phyloP scores from a whole-genome alignment of 2,329 filamentous ascomycete genomes.

The Neurospora crassa region DNA sequence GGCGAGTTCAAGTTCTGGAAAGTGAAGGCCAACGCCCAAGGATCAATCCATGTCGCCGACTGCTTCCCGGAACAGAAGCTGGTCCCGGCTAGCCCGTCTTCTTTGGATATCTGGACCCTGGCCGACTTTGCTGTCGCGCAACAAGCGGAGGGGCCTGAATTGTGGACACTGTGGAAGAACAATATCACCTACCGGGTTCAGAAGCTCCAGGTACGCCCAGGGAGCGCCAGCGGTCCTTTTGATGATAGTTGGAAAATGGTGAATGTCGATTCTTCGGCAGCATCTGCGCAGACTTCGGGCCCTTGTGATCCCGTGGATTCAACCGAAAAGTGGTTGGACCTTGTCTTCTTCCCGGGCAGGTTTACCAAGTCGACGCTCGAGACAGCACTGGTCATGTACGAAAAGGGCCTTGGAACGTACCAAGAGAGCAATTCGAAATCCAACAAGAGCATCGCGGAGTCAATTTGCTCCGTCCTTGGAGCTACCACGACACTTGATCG shows the following conservation, averaged over 20 bases:
- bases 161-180: constrained; percentile 81
- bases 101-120: constrained; percentile 69
- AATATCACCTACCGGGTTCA: constrained; percentile 70
- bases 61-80: constrained; percentile 55
- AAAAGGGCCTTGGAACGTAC: constrained; percentile 45
- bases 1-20: constrained; percentile 94
- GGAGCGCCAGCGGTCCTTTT: constrained; percentile 54
- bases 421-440: constrained; percentile 33
- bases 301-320: constrained; percentile 58
- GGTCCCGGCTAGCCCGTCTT: constrained; percentile 59
- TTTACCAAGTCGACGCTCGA: constrained; percentile 75
- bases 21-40: constrained; percentile 54
- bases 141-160: constrained; percentile 40
- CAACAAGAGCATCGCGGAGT: constrained; percentile 57
- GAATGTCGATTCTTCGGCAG: constrained; percentile 47
- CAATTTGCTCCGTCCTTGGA: constrained; percentile 63
- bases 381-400: constrained; percentile 73
- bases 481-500: constrained; percentile 58
- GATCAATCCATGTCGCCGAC: constrained; percentile 58
- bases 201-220: constrained; percentile 61
- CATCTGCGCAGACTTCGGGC: constrained; percentile 47
- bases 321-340: constrained; percentile 77
- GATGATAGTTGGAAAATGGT: constrained; percentile 61
- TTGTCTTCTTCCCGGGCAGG: constrained; percentile 72
- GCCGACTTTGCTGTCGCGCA: constrained; percentile 60